Conservation (phyloP, 345 rosid species). For the Microcos paniculata region DNA sequence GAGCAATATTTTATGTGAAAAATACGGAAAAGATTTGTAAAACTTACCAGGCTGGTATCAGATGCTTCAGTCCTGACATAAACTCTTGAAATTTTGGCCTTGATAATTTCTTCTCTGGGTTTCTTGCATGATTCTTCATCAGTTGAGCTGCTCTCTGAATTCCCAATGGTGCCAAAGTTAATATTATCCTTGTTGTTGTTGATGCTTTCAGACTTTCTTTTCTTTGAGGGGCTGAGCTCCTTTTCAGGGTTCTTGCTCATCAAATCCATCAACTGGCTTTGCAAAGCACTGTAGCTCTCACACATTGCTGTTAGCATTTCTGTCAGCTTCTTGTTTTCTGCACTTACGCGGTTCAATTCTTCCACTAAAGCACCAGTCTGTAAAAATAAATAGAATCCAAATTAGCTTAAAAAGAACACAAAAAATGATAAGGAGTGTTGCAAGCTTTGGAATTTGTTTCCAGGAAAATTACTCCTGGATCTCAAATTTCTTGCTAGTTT, state of each 20-base stretch:
- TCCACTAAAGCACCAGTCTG: conserved; percentile 60
- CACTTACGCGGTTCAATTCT: conserved; percentile 75
- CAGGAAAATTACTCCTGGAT: neutral
- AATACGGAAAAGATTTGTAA: neutral
- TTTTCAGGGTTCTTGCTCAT: conserved; percentile 46
- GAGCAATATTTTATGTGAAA: conserved; percentile 1
- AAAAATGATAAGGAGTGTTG: neutral
- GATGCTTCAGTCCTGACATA: conserved; percentile 66
- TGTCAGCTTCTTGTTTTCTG: conserved; percentile 84
- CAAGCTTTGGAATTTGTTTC: neutral
- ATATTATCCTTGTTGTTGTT: conserved; percentile 29
- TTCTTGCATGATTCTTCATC: conserved; percentile 82
- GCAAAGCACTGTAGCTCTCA: conserved; percentile 72
- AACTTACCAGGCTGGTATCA: conserved; percentile 76
- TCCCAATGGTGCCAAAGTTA: conserved; percentile 35
- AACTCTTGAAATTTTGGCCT: conserved; percentile 62
- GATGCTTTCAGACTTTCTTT: conserved; percentile 67
- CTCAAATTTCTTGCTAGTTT: neutral
- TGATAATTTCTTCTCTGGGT: conserved; percentile 71
- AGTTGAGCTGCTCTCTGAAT: conserved; percentile 88
- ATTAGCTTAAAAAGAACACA: neutral
- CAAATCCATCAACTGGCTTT: conserved; percentile 56
- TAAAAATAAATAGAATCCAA: neutral
- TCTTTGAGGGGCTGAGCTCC: conserved; percentile 59
- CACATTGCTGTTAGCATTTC: conserved; percentile 74